A percentile compares a stretch with the other conserved stretches of the same genome.
Evolutionary conservation across 441 rosid species (phyloP).

Genomic region (Eutrema salsugineum): DNA sequence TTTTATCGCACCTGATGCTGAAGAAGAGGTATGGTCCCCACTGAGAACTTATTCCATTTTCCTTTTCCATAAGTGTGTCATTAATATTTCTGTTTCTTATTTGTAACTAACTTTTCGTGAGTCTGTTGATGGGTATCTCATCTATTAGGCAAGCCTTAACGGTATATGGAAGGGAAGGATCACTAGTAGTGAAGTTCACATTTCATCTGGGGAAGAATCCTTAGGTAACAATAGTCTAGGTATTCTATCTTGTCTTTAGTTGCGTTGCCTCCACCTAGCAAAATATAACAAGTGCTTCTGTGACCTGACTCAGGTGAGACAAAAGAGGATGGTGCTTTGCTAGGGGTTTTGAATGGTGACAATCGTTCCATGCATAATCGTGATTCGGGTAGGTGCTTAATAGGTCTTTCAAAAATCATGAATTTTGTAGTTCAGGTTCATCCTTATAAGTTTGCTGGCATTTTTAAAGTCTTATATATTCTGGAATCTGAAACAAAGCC

Average conservation of each 20-base stretch:
- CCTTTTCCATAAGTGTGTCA: background rate
- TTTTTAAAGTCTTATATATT: background rate
- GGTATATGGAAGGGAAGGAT: conserved; percentile 79
- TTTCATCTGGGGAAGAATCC: conserved; percentile 49
- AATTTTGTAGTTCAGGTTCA: background rate
- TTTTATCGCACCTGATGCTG: conserved; percentile 65
- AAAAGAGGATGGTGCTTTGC: conserved; percentile 2
- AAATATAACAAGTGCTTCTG: background rate
- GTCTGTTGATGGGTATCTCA: background rate
- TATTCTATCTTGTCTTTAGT: conserved; percentile 8
- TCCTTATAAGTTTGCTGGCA: background rate
- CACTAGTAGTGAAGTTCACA: conserved; percentile 53
- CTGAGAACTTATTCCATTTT: background rate
- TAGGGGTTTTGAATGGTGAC: conserved; percentile 28
- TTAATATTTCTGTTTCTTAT: background rate
- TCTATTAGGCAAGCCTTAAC: conserved; percentile 49
- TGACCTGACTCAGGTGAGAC: conserved; percentile 21
- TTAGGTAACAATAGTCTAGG: conserved; percentile 44
- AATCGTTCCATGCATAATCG: conserved; percentile 4
- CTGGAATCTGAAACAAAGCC: conserved; percentile 2
- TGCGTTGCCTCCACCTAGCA: conserved; percentile 10
- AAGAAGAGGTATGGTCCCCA: conserved; percentile 58
- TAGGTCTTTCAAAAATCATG: background rate
- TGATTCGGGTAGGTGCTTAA: conserved; percentile 14
- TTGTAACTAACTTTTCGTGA: background rate